A percentile compares a stretch with the other conserved stretches of the same genome.
phyloP scores from a whole-genome alignment of 164 flowering plant species.

The Magnolia kwangsiensis region DNA sequence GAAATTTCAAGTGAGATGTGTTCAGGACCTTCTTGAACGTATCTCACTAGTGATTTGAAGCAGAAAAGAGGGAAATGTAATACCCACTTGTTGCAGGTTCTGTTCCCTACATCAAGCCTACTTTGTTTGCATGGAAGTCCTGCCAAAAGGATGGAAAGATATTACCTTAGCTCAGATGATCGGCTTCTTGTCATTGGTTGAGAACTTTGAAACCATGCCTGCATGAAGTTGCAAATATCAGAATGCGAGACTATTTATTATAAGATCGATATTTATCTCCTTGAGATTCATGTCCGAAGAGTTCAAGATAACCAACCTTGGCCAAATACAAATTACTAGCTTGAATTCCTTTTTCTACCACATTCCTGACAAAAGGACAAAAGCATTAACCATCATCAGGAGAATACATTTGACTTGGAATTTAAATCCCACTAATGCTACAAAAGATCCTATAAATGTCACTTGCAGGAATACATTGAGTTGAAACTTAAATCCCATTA shows the following conservation, averaged over 20 bases:
- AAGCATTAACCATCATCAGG: background rate
- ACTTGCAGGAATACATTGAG: background rate
- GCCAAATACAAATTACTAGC: constrained; percentile 60
- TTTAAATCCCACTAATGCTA: background rate
- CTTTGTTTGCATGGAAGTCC: background rate
- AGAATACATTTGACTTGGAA: background rate
- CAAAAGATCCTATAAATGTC: background rate
- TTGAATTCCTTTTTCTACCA: constrained; percentile 47
- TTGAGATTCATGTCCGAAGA: constrained; percentile 3
- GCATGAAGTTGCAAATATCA: constrained; percentile 21
- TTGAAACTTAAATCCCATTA: background rate
- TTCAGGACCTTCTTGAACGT: background rate
- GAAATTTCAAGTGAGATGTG: no score
- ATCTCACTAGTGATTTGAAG: background rate
- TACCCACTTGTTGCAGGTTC: background rate
- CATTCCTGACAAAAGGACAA: constrained; percentile 36
- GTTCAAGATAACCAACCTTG: constrained; percentile 39
- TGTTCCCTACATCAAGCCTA: background rate
- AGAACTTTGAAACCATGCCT: constrained; percentile 83
- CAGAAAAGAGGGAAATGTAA: background rate
- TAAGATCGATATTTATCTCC: constrained; percentile 1
- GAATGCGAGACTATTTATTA: background rate
- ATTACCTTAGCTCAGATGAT: constrained; percentile 73
- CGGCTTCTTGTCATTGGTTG: constrained; percentile 89
- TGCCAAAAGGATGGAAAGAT: background rate